Percentiles rank a stretch among this genome's conserved stretches.
These are phyloP conservation scores for Boletus reticulatus DNA, from an alignment of 768 basidiomycete genomes.

Conservation along the genomic window DNA sequence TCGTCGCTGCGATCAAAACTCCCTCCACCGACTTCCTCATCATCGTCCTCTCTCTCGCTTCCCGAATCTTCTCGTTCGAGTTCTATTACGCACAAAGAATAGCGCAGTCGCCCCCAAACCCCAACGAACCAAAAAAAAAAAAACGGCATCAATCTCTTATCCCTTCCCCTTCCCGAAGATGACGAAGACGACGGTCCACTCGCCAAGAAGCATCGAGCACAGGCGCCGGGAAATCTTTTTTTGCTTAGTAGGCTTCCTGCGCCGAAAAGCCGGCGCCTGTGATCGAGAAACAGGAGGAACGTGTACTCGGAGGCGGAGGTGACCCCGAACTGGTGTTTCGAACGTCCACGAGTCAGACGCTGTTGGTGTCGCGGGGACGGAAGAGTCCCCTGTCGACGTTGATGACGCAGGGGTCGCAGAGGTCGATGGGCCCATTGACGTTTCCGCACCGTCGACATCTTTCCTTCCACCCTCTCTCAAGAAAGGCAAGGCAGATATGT, in stretches of 20 bases:
- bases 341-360: slow-evolving; percentile 21
- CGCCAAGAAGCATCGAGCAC: slow-evolving; percentile 49
- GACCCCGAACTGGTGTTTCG: slow-evolving; percentile 62
- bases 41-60: too few relatives aligned
- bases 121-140: slow-evolving; percentile 46
- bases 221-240: slow-evolving; percentile 61
- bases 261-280: slow-evolving; percentile 53
- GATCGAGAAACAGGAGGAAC: slow-evolving; percentile 38
- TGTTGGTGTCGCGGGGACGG: slow-evolving; percentile 25
- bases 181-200: slow-evolving; percentile 51
- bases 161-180: slow-evolving; percentile 34
- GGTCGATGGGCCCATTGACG: not conserved
- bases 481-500: slow-evolving; percentile 59
- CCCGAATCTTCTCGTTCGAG: slow-evolving; percentile 16
- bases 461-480: slow-evolving; percentile 61
- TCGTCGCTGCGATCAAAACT: slow-evolving; percentile 19
- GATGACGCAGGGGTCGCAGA: slow-evolving; percentile 11
- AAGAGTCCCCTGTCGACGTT: slow-evolving; percentile 13
- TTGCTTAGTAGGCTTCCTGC: slow-evolving; percentile 73
- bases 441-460: slow-evolving; percentile 34
- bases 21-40: slow-evolving; percentile 23
- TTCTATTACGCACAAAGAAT: not conserved
- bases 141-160: slow-evolving; percentile 41
- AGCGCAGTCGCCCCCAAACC: slow-evolving; percentile 34
- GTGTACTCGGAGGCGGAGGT: slow-evolving; percentile 63